Evolutionary conservation across 208 protist genomes (phyloP).

Genomic region (Tritrichomonas musculus): DNA sequence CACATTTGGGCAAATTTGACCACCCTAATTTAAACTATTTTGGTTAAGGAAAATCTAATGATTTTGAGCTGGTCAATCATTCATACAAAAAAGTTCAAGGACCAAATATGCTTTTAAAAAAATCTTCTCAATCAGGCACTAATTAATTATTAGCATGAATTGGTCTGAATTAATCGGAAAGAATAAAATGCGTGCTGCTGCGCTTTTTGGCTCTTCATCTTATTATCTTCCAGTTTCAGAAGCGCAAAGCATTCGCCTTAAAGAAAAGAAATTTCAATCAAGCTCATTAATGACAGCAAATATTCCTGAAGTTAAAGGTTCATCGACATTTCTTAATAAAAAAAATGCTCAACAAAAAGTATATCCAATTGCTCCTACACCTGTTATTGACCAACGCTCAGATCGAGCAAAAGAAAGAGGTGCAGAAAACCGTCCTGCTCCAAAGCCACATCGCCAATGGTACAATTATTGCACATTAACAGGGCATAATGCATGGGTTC

Average conservation of each 20-base stretch:
- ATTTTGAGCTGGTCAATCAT: no score
- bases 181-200: background rate
- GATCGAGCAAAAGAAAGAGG: background rate
- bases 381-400: background rate
- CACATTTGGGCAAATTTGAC: no score
- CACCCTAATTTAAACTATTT: no score
- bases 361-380: background rate
- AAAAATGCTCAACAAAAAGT: background rate
- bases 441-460: conserved; percentile 16
- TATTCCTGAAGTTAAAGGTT: background rate
- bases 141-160: no score
- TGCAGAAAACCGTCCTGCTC: background rate
- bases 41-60: no score
- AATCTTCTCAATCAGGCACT: no score
- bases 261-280: background rate
- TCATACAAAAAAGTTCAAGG: no score
- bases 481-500: conserved; percentile 70
- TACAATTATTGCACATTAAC: background rate
- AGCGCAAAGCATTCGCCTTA: no score
- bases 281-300: background rate
- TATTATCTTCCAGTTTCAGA: background rate
- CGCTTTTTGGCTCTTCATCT: background rate
- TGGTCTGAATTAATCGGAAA: background rate
- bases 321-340: no score
- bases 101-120: no score